Conservation (phyloP, 2,329 filamentous ascomycete species). For the Ophiosphaerella herpotricha region DNA sequence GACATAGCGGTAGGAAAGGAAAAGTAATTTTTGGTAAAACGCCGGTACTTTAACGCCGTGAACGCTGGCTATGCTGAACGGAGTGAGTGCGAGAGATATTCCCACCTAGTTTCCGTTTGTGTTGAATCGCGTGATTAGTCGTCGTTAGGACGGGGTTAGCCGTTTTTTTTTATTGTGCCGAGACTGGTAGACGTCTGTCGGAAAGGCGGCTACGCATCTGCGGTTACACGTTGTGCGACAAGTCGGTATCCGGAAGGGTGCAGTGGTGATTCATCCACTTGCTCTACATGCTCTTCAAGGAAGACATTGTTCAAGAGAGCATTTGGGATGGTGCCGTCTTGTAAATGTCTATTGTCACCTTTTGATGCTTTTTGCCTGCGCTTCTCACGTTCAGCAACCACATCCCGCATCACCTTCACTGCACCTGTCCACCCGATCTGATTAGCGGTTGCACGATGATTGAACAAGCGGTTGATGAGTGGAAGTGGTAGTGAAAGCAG, state of each 20-base stretch:
- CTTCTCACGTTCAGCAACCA: conserved; percentile 51
- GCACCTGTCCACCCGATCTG: conserved; percentile 47
- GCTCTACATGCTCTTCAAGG: conserved; percentile 41
- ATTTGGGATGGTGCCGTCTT: conserved; percentile 22
- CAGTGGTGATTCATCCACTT: conserved; percentile 42
- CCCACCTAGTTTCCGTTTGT: conserved; percentile 21
- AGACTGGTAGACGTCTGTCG: background rate
- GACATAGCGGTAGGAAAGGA: conserved; percentile 14
- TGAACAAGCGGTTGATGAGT: conserved; percentile 67
- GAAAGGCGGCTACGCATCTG: conserved; percentile 9
- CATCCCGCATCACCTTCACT: conserved; percentile 48
- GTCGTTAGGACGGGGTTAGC: conserved; percentile 1
- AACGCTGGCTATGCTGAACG: conserved; percentile 45
- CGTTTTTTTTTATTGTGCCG: conserved; percentile 3
- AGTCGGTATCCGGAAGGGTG: conserved; percentile 46
- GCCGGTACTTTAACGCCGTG: conserved; percentile 33
- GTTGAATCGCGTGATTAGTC: conserved; percentile 5
- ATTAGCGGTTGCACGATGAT: conserved; percentile 60
- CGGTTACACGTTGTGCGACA: conserved; percentile 15
- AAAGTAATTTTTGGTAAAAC: conserved; percentile 13
- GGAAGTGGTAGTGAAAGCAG: conserved; percentile 72
- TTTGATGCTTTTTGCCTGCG: conserved; percentile 42
- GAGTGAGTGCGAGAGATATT: conserved; percentile 18
- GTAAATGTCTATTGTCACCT: conserved; percentile 27
- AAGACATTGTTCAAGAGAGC: conserved; percentile 34